Percentiles rank a stretch among this genome's conserved stretches.
Conservation (phyloP, 257 asterid genomes). For the Nicotiana benthamiana region DNA sequence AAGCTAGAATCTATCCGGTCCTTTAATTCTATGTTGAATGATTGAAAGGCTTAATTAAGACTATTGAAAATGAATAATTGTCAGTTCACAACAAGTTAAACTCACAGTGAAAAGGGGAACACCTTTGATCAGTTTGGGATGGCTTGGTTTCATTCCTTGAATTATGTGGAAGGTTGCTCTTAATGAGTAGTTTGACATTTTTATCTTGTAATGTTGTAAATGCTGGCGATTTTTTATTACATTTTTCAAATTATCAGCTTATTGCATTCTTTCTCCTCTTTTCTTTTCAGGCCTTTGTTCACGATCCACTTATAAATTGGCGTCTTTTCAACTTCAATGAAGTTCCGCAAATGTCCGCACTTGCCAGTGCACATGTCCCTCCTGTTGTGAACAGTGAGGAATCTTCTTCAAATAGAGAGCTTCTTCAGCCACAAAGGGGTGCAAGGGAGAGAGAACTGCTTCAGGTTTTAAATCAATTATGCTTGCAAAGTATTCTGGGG, state of each 20-base stretch:
- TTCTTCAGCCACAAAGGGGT: slow-evolving; percentile 79
- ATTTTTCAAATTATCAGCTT: not conserved
- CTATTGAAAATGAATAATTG: not conserved
- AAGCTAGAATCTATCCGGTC: not conserved
- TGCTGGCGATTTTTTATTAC: not conserved
- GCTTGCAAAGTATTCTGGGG: not conserved
- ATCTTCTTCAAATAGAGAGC: slow-evolving; percentile 47
- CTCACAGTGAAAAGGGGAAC: not conserved
- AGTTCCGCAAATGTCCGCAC: slow-evolving; percentile 84
- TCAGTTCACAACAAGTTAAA: slow-evolving; percentile 1
- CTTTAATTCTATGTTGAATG: not conserved
- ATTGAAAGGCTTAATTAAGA: not conserved
- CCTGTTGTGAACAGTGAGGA: slow-evolving; percentile 64
- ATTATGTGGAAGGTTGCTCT: not conserved
- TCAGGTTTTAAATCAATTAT: slow-evolving; percentile 40
- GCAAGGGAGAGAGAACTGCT: slow-evolving; percentile 92
- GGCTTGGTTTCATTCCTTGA: slow-evolving; percentile 3
- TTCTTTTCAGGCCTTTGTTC: slow-evolving; percentile 85
- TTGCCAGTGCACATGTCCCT: slow-evolving; percentile 49
- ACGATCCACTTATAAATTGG: slow-evolving; percentile 97
- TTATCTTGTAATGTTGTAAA: slow-evolving; percentile 3
- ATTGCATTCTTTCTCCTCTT: not conserved
- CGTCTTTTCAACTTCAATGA: slow-evolving; percentile 98
- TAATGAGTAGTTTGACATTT: not conserved
- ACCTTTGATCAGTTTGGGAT: not conserved